A percentile compares a stretch with the other conserved stretches of the same genome.
phyloP scores from a whole-genome alignment of 305 asterid genomes.

The Fraxinus angustifolia region DNA sequence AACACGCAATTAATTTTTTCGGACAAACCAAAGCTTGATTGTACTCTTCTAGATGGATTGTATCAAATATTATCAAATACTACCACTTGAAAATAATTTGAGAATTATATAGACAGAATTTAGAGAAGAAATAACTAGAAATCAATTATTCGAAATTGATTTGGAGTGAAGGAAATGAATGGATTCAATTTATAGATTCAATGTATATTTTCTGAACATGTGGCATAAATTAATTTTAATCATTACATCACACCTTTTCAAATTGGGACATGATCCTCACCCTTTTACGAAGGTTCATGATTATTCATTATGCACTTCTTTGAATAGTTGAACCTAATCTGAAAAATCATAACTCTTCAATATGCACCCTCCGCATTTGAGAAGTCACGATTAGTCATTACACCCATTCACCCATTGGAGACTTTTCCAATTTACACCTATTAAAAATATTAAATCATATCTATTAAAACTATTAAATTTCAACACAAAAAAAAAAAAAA shows the following conservation, averaged over 20 bases:
- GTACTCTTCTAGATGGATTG: background rate
- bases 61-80: background rate
- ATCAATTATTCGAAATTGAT: too few species aligned
- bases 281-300: background rate
- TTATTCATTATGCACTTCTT: background rate
- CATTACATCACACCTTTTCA: background rate
- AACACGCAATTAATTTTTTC: background rate
- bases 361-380: background rate
- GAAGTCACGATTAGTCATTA: background rate
- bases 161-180: background rate
- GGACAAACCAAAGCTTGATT: background rate
- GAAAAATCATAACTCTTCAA: background rate
- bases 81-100: background rate
- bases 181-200: background rate
- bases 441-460: too few species aligned
- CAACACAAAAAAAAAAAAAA: background rate
- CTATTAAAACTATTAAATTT: background rate
- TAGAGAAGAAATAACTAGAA: background rate
- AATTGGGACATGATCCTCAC: background rate
- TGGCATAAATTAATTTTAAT: background rate
- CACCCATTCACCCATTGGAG: background rate
- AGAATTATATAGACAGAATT: background rate
- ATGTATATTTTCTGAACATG: background rate
- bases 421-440: background rate
- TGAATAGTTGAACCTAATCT: background rate